These are phyloP conservation scores for Plenodomus lindquistii DNA, from an alignment of 2,329 filamentous ascomycete genomes.

Conservation along the genomic window DNA sequence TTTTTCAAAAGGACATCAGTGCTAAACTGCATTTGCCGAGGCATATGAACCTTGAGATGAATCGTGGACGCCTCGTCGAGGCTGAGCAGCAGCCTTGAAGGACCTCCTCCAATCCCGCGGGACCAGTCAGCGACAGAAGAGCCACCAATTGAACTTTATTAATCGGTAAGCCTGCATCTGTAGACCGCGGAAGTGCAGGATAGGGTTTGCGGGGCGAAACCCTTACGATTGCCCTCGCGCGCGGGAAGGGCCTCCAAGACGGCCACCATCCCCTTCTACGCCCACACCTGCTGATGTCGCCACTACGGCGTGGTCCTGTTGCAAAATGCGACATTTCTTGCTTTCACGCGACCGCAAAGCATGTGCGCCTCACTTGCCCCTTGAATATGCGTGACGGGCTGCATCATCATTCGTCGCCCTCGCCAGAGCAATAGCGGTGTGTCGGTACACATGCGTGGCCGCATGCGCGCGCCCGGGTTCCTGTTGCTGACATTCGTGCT, in stretches of 20 bases:
- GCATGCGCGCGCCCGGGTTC: neutral
- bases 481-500: neutral
- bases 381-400: slow-evolving; percentile 1
- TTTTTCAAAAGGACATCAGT: slow-evolving; percentile 4
- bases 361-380: neutral
- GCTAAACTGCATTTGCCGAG: slow-evolving; percentile 1
- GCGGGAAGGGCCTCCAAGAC: neutral
- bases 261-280: neutral
- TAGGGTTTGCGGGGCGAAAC: slow-evolving; percentile 6
- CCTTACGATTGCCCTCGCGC: neutral
- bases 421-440: neutral
- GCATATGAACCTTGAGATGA: neutral
- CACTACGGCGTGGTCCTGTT: neutral
- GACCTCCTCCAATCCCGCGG: too few species aligned
- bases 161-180: neutral
- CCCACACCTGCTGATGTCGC: neutral
- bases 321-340: neutral
- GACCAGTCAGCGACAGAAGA: too few species aligned
- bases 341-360: neutral
- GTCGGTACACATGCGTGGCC: neutral
- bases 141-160: neutral
- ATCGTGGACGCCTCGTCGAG: slow-evolving; percentile 3
- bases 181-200: slow-evolving; percentile 4
- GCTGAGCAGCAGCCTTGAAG: slow-evolving; percentile 6
- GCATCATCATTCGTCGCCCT: neutral